Conservation (phyloP, 2,329 filamentous ascomycete genomes). For the Zarea fungicola region DNA sequence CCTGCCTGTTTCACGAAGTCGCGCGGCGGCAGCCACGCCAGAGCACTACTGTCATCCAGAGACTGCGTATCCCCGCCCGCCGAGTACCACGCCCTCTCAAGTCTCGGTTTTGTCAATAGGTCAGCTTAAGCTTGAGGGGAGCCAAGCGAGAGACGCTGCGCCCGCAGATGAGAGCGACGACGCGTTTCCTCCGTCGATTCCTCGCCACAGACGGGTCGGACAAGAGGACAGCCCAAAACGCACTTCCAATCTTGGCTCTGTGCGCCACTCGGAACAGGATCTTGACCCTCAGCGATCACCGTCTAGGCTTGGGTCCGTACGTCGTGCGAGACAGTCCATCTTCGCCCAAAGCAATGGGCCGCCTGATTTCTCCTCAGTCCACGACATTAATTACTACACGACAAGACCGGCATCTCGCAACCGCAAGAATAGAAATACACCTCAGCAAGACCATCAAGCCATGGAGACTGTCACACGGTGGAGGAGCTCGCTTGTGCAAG, state of each 20-base stretch:
- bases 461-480: constrained; percentile 8
- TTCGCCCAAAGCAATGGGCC: background rate
- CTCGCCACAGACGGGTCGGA: constrained; percentile 2
- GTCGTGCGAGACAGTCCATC: constrained; percentile 5
- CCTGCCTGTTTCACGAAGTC: background rate
- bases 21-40: background rate
- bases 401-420: background rate
- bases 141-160: background rate
- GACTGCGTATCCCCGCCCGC: background rate
- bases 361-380: background rate
- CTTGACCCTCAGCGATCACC: background rate
- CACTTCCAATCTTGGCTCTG: background rate
- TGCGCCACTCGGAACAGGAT: background rate
- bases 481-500: background rate
- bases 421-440: too few relatives aligned
- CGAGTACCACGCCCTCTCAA: background rate
- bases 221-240: too few relatives aligned
- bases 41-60: background rate
- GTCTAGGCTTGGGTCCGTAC: constrained; percentile 4
- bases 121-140: background rate
- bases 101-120: background rate
- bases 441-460: too few relatives aligned
- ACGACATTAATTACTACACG: background rate
- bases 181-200: constrained; percentile 4
- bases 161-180: constrained; percentile 2